Percentiles rank a stretch among this genome's conserved stretches.
phyloP scores from a whole-genome alignment of 495 filamentous ascomycete genomes.

The Letharia lupina region DNA sequence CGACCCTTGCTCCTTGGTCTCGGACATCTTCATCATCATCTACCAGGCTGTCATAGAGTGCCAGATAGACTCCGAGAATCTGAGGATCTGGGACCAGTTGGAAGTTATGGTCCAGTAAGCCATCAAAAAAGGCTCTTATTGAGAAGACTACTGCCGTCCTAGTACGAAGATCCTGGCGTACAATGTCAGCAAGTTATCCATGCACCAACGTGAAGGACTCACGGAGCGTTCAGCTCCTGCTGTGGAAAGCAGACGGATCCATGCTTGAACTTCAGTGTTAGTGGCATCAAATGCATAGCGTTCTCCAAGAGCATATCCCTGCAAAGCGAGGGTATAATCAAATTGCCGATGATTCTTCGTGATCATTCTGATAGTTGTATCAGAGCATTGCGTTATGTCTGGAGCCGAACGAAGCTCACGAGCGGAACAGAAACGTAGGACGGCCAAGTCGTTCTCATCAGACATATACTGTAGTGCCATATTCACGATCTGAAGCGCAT shows the following conservation, averaged over 20 bases:
- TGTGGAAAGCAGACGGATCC: slow-evolving; percentile 6
- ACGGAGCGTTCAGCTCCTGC: slow-evolving; percentile 7
- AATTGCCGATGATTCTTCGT: not conserved
- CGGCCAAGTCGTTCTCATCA: slow-evolving; percentile 9
- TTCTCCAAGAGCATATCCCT: slow-evolving; percentile 9
- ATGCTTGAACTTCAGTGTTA: not conserved
- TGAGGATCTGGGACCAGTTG: slow-evolving; percentile 15
- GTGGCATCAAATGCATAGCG: not conserved
- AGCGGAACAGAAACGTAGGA: slow-evolving; percentile 6
- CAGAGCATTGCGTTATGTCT: not conserved
- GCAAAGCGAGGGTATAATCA: slow-evolving; percentile 4
- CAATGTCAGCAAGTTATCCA: not conserved
- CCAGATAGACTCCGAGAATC: slow-evolving; percentile 41
- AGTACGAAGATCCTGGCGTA: slow-evolving; percentile 53
- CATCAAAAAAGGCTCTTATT: slow-evolving; percentile 19
- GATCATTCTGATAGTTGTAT: not conserved
- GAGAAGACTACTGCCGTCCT: slow-evolving; percentile 48
- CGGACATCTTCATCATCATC: slow-evolving; percentile 91
- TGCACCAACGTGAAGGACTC: not conserved
- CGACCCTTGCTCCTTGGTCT: slow-evolving; percentile 47
- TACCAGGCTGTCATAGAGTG: slow-evolving; percentile 57
- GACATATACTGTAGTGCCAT: slow-evolving; percentile 10
- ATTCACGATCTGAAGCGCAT: not conserved
- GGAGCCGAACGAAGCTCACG: slow-evolving; percentile 1
- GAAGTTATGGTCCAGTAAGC: slow-evolving; percentile 5